These are phyloP conservation scores for Magnaporthales sp. DNA, from an alignment of 2,329 filamentous ascomycete species.

Conservation along the genomic window DNA sequence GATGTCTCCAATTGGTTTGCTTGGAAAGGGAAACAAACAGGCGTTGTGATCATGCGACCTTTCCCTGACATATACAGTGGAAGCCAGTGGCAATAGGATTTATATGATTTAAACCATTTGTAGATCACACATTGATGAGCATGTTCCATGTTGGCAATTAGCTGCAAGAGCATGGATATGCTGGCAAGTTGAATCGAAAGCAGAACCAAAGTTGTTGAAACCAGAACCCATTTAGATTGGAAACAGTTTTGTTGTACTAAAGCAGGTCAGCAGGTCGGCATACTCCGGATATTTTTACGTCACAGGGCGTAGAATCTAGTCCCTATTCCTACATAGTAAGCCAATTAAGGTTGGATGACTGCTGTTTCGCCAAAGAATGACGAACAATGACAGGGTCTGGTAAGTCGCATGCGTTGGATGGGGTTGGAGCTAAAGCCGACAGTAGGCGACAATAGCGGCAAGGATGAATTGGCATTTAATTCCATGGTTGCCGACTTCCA, in stretches of 20 bases:
- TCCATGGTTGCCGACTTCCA: not conserved
- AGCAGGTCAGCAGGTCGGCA: constrained; percentile 4
- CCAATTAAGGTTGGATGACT: not conserved
- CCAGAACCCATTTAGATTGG: not conserved
- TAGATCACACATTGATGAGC: not conserved
- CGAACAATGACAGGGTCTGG: not conserved
- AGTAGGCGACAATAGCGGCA: constrained; percentile 11
- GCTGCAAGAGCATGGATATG: not conserved
- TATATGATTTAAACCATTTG: not conserved
- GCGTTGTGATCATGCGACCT: not conserved
- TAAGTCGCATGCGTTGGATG: not conserved
- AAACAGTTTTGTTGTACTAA: not conserved
- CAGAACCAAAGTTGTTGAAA: not conserved
- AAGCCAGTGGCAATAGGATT: not conserved
- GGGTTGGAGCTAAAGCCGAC: constrained; percentile 12
- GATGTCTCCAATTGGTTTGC: not conserved
- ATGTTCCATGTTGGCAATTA: not conserved
- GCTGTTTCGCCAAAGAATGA: not conserved
- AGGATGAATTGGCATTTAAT: not conserved
- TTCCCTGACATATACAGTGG: not conserved
- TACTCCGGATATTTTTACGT: constrained; percentile 1
- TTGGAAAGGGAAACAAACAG: not conserved
- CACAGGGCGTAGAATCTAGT: not conserved
- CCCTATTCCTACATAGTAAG: not conserved
- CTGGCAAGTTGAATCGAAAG: not conserved